Conservation (phyloP, 169 alveolate genomes). For the Eimeria tenella region DNA sequence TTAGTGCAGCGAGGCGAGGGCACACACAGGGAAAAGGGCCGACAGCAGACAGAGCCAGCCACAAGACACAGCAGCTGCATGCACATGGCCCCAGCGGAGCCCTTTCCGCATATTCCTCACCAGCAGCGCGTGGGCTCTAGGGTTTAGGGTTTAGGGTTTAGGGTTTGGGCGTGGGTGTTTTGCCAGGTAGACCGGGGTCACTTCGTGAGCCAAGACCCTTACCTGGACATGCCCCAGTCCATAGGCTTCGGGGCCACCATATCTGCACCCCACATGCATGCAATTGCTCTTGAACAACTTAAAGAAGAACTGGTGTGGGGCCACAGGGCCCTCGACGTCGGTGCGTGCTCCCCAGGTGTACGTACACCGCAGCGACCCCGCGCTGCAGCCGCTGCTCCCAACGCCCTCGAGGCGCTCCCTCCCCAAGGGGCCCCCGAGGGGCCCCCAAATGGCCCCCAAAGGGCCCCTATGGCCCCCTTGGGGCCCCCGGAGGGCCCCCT, state of each 20-base stretch:
- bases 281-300: constrained; percentile 86
- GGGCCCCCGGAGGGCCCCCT: too few relatives aligned
- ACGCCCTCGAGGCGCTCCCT: too few relatives aligned
- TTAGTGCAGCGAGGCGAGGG: background rate
- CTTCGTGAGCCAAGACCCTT: constrained; percentile 40
- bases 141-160: too few relatives aligned
- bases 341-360: constrained; percentile 11
- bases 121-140: too few relatives aligned
- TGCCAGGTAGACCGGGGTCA: constrained; percentile 77
- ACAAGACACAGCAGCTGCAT: too few relatives aligned
- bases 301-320: constrained; percentile 79
- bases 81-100: too few relatives aligned
- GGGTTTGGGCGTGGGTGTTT: background rate
- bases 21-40: background rate
- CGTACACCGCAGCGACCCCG: too few relatives aligned
- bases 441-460: background rate
- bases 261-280: constrained; percentile 94
- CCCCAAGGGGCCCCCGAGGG: too few relatives aligned
- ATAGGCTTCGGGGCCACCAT: constrained; percentile 86
- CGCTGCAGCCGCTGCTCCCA: too few relatives aligned
- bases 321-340: constrained; percentile 86
- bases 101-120: too few relatives aligned
- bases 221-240: constrained; percentile 77
- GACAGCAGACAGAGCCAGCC: too few relatives aligned
- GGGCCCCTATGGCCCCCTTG: too few relatives aligned